A percentile compares a stretch with the other conserved stretches of the same genome.
These are phyloP conservation scores for Tuber melanosporum DNA, from an alignment of 495 filamentous ascomycete genomes.

Conservation along the genomic window DNA sequence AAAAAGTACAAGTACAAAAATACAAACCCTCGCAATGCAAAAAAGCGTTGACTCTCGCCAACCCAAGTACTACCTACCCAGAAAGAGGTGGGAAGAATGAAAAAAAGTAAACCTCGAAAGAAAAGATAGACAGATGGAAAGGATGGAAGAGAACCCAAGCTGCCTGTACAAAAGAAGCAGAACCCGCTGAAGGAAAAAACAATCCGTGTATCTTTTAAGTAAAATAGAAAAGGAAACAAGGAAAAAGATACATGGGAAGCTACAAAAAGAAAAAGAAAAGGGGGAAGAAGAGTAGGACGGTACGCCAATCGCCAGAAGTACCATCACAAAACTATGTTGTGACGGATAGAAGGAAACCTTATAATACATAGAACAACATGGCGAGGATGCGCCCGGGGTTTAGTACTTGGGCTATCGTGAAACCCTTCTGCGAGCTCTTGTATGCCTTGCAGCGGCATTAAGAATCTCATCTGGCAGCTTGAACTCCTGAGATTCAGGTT, in stretches of 20 bases:
- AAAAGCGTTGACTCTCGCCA: background rate
- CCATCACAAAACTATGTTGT: constrained; percentile 4
- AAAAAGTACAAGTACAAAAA: constrained; percentile 5
- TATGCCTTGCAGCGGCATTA: constrained; percentile 60
- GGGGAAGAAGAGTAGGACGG: constrained; percentile 15
- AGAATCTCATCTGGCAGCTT: constrained; percentile 62
- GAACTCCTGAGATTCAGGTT: constrained; percentile 63
- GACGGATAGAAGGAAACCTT: constrained; percentile 9
- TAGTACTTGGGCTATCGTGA: constrained; percentile 32
- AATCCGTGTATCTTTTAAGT: background rate
- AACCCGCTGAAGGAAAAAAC: background rate
- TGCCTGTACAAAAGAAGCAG: background rate
- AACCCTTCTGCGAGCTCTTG: constrained; percentile 57
- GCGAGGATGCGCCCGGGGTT: background rate
- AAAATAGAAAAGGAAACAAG: background rate
- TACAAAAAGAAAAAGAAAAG: constrained; percentile 14
- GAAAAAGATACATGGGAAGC: constrained; percentile 9
- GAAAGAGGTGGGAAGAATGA: background rate
- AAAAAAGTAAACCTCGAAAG: background rate
- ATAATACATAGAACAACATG: constrained; percentile 2
- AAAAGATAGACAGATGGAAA: background rate
- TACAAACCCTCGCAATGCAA: background rate
- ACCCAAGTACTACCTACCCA: background rate
- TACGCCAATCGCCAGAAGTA: constrained; percentile 28
- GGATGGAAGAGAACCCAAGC: background rate